Evolutionary conservation across 2,329 filamentous ascomycete genomes (phyloP).

Genomic region (Talaromyces sp.): DNA sequence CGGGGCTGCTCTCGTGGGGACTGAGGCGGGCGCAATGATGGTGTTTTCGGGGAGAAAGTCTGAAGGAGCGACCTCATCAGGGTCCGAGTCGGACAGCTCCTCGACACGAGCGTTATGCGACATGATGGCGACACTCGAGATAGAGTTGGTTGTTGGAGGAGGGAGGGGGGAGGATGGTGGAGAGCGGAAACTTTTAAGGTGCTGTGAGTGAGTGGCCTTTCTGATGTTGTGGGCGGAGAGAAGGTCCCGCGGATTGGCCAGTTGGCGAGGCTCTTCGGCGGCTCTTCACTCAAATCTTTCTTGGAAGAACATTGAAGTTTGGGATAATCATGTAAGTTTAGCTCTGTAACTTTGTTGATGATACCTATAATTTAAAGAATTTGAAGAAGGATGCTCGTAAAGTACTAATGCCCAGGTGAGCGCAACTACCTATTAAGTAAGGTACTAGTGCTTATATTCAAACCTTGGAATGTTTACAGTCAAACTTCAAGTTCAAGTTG

Average conservation of each 20-base stretch:
- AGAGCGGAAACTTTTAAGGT: neutral
- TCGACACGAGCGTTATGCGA: slow-evolving; percentile 81
- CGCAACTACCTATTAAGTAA: no score
- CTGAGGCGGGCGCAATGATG: slow-evolving; percentile 42
- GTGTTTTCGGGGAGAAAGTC: slow-evolving; percentile 54
- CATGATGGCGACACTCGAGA: slow-evolving; percentile 55
- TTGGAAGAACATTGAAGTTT: no score
- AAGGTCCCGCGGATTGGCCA: neutral
- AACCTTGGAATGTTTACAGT: no score
- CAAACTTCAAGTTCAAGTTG: no score
- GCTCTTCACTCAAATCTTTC: no score
- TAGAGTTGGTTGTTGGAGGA: neutral
- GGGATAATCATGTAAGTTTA: no score
- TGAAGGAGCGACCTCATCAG: slow-evolving; percentile 79
- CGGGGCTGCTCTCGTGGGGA: slow-evolving; percentile 19
- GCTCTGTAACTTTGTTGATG: no score
- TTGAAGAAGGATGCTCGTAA: no score
- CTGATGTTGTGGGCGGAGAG: neutral
- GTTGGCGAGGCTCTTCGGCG: no score
- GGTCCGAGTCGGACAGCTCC: slow-evolving; percentile 90
- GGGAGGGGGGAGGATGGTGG: neutral
- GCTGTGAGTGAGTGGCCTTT: neutral
- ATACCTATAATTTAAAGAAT: no score
- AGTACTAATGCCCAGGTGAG: no score
- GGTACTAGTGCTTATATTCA: no score